Conservation (phyloP, 129 eudicot genomes). For the Heracleum sosnowskyi region DNA sequence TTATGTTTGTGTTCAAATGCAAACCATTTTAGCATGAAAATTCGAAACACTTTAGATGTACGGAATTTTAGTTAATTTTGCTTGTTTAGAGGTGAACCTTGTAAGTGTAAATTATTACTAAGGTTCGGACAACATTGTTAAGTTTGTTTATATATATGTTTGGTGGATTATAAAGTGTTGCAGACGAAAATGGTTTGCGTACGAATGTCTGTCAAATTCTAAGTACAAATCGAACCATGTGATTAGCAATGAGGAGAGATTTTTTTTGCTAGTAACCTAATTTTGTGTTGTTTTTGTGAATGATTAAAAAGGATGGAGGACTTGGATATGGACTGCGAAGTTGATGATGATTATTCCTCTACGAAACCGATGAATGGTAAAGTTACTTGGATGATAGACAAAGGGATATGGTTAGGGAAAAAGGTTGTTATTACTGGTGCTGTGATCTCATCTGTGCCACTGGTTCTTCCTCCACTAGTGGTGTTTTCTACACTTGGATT, state of each 20-base stretch:
- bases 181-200: too few species aligned
- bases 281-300: not conserved
- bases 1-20: not conserved
- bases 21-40: too few species aligned
- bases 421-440: constrained; percentile 52
- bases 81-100: not conserved
- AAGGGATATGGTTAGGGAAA: constrained; percentile 43
- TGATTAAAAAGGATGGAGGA: constrained; percentile 44
- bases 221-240: too few species aligned
- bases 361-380: constrained; percentile 13
- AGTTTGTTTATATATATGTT: not conserved
- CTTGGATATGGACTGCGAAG: constrained; percentile 33
- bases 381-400: constrained; percentile 41
- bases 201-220: too few species aligned
- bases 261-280: not conserved
- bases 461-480: constrained; percentile 69
- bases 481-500: constrained; percentile 71
- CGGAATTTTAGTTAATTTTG: not conserved
- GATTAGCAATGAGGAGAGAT: not conserved
- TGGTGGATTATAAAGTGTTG: not conserved
- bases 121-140: too few species aligned
- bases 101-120: too few species aligned
- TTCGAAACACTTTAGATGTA: too few species aligned
- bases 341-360: constrained; percentile 21
- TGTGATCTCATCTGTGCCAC: constrained; percentile 55